Conservation (phyloP, 805 yeast genomes). For the Lipomyces sp. region DNA sequence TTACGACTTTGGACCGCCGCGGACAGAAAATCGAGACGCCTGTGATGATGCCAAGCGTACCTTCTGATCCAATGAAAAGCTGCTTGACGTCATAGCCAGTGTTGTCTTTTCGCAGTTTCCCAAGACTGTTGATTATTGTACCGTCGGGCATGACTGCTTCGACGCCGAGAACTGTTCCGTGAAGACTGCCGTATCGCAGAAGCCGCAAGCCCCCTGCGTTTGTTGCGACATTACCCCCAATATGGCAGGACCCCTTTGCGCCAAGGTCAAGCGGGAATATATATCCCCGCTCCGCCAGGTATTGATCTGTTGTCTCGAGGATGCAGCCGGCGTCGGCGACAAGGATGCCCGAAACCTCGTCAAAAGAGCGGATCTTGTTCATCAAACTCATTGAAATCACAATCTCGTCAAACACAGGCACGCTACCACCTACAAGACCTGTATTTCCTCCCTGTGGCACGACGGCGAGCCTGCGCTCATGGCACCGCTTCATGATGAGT, state of each 20-base stretch:
- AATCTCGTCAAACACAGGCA: slow-evolving; percentile 90
- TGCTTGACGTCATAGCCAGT: slow-evolving; percentile 95
- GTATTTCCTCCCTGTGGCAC: slow-evolving; percentile 99
- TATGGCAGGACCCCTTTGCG: slow-evolving; percentile 95
- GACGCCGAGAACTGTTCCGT: slow-evolving; percentile 87
- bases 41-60: slow-evolving; percentile 87
- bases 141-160: slow-evolving; percentile 95
- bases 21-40: slow-evolving; percentile 91
- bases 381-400: slow-evolving; percentile 69
- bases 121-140: slow-evolving; percentile 74
- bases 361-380: slow-evolving; percentile 82
- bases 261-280: slow-evolving; percentile 94
- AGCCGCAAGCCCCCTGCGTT: slow-evolving; percentile 95
- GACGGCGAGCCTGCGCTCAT: slow-evolving; percentile 74
- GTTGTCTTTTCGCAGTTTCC: slow-evolving; percentile 88
- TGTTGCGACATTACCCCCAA: slow-evolving; percentile 94
- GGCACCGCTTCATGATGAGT: slow-evolving; percentile 76
- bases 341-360: slow-evolving; percentile 77
- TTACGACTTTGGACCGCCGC: slow-evolving; percentile 79
- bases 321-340: slow-evolving; percentile 91
- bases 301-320: slow-evolving; percentile 81
- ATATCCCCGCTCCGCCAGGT: slow-evolving; percentile 76
- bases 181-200: slow-evolving; percentile 86
- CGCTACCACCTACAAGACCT: slow-evolving; percentile 92
- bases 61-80: slow-evolving; percentile 91